Conservation (phyloP, 1,284 basidiomycete species). For the Ustilago tritici region DNA sequence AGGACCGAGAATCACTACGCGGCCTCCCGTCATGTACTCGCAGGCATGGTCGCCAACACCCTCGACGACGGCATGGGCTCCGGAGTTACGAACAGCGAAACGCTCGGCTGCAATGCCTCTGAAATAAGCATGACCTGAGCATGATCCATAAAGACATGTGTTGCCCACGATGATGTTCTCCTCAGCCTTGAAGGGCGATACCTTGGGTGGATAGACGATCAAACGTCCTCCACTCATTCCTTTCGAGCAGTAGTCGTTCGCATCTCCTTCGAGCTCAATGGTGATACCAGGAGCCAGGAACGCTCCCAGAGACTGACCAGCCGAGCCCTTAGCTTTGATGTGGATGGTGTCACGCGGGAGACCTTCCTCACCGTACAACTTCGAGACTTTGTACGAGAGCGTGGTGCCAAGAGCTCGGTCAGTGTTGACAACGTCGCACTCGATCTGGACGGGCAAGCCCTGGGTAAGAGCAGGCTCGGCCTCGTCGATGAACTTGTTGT, state of each 20-base stretch:
- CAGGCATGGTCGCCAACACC: constrained; percentile 63
- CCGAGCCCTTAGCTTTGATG: constrained; percentile 66
- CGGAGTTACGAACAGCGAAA: constrained; percentile 68
- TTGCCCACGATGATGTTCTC: constrained; percentile 66
- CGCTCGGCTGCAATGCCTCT: constrained; percentile 65
- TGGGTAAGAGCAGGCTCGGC: constrained; percentile 63
- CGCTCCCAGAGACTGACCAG: constrained; percentile 65
- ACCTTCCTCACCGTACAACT: constrained; percentile 66
- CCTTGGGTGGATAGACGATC: constrained; percentile 66
- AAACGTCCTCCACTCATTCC: constrained; percentile 62
- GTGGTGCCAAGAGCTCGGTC: constrained; percentile 67
- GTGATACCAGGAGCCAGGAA: constrained; percentile 67
- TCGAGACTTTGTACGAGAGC: constrained; percentile 67
- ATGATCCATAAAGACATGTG: constrained; percentile 59
- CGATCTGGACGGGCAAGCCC: constrained; percentile 66
- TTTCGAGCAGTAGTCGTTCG: constrained; percentile 64
- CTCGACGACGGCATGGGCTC: constrained; percentile 66
- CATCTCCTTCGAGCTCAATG: constrained; percentile 65
- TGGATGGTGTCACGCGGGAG: constrained; percentile 66
- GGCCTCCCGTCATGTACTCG: constrained; percentile 65
- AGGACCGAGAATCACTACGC: constrained; percentile 59
- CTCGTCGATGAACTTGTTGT: constrained; percentile 69
- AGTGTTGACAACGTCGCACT: constrained; percentile 67
- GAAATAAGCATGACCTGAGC: constrained; percentile 63
- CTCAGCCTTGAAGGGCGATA: constrained; percentile 66